A percentile compares a stretch with the other conserved stretches of the same genome.
phyloP scores from a whole-genome alignment of 495 filamentous ascomycete genomes.

The Terfezia boudieri region DNA sequence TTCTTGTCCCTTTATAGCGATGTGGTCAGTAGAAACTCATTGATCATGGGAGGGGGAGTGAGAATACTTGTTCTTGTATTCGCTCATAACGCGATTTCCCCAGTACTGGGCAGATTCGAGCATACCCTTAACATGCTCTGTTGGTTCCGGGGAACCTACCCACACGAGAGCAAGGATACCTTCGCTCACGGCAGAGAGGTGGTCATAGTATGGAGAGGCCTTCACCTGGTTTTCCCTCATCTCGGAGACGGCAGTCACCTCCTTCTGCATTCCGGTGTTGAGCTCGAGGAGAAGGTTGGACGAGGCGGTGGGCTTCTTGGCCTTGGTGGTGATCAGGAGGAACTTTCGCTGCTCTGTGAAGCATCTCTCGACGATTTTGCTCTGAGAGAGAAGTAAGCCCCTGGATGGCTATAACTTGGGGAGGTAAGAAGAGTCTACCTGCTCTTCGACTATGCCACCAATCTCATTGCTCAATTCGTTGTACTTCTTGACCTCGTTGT shows the following conservation, averaged over 20 bases:
- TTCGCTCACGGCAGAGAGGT: conserved; percentile 69
- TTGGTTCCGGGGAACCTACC: conserved; percentile 61
- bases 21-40: not conserved
- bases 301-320: conserved; percentile 66
- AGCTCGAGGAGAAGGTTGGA: conserved; percentile 46
- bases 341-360: conserved; percentile 75
- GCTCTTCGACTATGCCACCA: conserved; percentile 55
- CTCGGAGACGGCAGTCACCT: conserved; percentile 49
- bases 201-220: conserved; percentile 43
- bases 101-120: conserved; percentile 65
- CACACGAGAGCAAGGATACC: conserved; percentile 68
- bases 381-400: not conserved
- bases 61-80: conserved; percentile 71
- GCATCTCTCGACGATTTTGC: conserved; percentile 21
- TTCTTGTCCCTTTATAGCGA: conserved; percentile 32
- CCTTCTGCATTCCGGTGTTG: conserved; percentile 60
- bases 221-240: conserved; percentile 53
- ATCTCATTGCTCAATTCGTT: conserved; percentile 54
- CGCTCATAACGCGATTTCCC: conserved; percentile 73
- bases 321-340: conserved; percentile 66
- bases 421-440: conserved; percentile 28
- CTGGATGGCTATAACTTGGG: not conserved
- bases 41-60: not conserved
- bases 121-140: conserved; percentile 56
- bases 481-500: conserved; percentile 51